These are phyloP conservation scores for Trichoderma sp. DNA, from an alignment of 2,329 filamentous ascomycete species.

Conservation along the genomic window DNA sequence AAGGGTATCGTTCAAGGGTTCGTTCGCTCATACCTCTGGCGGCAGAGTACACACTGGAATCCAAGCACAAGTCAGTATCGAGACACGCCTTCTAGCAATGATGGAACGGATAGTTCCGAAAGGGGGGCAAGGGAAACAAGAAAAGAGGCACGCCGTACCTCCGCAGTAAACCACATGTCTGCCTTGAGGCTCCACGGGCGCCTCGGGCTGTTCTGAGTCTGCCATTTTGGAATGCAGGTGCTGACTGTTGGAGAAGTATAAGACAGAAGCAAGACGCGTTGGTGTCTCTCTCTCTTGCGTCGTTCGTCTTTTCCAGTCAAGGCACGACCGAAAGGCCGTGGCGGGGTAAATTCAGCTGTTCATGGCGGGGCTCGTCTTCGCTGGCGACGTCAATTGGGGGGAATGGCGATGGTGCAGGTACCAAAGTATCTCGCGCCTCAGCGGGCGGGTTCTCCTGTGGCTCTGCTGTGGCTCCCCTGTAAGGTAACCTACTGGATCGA, in stretches of 20 bases:
- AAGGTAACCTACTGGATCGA: no score
- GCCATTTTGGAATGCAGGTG: slow-evolving; percentile 50
- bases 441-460: background rate
- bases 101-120: background rate
- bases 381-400: slow-evolving; percentile 10
- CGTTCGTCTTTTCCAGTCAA: slow-evolving; percentile 2
- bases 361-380: slow-evolving; percentile 27
- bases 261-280: slow-evolving; percentile 37
- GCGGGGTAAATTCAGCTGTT: slow-evolving; percentile 41
- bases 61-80: background rate
- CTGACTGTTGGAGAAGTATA: slow-evolving; percentile 30
- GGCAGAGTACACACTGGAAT: slow-evolving; percentile 63
- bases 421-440: slow-evolving; percentile 1
- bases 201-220: slow-evolving; percentile 54
- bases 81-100: background rate
- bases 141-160: slow-evolving; percentile 48
- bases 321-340: slow-evolving; percentile 33
- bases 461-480: no score
- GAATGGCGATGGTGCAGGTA: background rate
- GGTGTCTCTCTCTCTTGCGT: slow-evolving; percentile 13
- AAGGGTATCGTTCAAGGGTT: background rate
- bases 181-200: slow-evolving; percentile 50
- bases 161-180: slow-evolving; percentile 60
- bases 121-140: background rate
- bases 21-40: slow-evolving; percentile 57